Percentiles rank a stretch among this genome's conserved stretches.
Conservation (phyloP, 2,329 filamentous ascomycete genomes). For the Lecanicillium sp. region DNA sequence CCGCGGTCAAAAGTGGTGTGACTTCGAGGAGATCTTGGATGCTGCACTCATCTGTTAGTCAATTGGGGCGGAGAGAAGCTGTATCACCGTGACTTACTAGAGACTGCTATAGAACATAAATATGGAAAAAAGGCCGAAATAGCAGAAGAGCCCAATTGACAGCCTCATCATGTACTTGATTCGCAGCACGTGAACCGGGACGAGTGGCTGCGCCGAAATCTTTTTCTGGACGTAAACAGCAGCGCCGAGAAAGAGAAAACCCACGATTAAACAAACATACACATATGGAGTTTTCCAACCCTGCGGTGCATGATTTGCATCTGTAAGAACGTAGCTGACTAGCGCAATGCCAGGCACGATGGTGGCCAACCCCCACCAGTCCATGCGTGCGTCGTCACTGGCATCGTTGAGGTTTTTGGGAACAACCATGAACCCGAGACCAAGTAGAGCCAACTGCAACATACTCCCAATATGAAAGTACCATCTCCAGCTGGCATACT, state of each 20-base stretch:
- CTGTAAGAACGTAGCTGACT: constrained; percentile 59
- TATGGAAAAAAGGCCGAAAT: constrained; percentile 51
- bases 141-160: constrained; percentile 41
- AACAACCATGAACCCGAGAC: constrained; percentile 31
- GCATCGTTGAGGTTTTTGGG: constrained; percentile 23
- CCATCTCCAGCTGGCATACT: constrained; percentile 56
- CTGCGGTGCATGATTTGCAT: constrained; percentile 51
- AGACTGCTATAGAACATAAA: constrained; percentile 52
- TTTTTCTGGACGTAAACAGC: constrained; percentile 57
- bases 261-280: constrained; percentile 48
- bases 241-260: constrained; percentile 39
- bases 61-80: neutral
- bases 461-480: constrained; percentile 59
- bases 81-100: constrained; percentile 33
- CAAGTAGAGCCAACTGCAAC: constrained; percentile 36
- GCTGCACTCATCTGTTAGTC: neutral
- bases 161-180: constrained; percentile 50
- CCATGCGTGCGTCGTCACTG: constrained; percentile 36
- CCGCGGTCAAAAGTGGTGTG: constrained; percentile 2
- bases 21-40: constrained; percentile 5
- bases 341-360: constrained; percentile 52
- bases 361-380: constrained; percentile 39
- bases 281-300: constrained; percentile 61
- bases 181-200: constrained; percentile 55
- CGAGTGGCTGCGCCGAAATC: constrained; percentile 49